These are phyloP conservation scores for Ambrosiella cleistominuta DNA, from an alignment of 2,329 filamentous ascomycete species.

Conservation along the genomic window DNA sequence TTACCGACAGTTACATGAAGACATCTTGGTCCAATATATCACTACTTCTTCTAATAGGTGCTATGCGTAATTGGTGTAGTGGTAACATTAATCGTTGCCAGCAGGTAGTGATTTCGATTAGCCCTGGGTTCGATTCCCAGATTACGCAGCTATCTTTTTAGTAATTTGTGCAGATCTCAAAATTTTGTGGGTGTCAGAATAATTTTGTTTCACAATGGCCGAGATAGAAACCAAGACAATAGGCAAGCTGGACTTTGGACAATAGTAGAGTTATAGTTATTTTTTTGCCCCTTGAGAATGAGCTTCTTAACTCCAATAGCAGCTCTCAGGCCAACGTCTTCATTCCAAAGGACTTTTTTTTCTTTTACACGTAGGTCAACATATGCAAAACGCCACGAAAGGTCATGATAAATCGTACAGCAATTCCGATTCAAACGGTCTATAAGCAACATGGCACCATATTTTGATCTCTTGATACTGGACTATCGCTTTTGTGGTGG, in stretches of 20 bases:
- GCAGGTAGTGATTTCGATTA: conserved; percentile 1
- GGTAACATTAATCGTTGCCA: conserved; percentile 4
- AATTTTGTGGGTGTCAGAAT: neutral
- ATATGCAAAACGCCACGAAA: neutral
- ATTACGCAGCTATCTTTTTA: neutral
- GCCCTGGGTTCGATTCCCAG: conserved; percentile 3
- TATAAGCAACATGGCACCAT: neutral
- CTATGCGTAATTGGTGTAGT: neutral
- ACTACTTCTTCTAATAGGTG: neutral
- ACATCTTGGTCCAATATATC: neutral
- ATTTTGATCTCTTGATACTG: neutral
- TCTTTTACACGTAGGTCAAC: neutral
- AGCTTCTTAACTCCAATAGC: no score
- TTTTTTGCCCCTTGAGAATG: no score
- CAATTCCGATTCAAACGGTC: neutral
- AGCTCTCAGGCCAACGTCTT: neutral
- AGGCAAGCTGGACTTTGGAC: no score
- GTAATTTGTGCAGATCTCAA: neutral
- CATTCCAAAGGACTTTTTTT: neutral
- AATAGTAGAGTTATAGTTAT: no score
- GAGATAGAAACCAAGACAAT: neutral
- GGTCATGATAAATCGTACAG: neutral
- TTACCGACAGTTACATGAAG: neutral
- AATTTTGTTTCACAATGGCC: neutral
- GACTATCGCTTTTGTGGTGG: neutral